Base-by-base conservation (phyloP, 2,329 filamentous ascomycete genomes). In the Sporothrix schenckii region DNA sequence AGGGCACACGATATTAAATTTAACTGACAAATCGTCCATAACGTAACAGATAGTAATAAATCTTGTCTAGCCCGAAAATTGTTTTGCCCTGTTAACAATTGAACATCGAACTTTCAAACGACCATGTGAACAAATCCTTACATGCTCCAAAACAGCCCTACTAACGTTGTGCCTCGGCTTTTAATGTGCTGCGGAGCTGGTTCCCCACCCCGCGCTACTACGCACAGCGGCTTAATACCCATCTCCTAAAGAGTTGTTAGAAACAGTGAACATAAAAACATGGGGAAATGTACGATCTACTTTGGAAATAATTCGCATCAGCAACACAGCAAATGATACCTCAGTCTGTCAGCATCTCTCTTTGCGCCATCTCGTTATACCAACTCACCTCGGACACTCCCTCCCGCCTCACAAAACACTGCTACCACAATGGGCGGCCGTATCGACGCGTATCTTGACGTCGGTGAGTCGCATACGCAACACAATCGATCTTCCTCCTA, bases 401-500 rank as follows among this genome's bases (percentile, higher is more conserved):
- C 21, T 11, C 58, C n/a, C 19, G 19, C 24, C 58, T 19, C 13
- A 27, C n/a, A 63, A 44, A 16, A 21, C 4, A 49, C 4, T n/a
- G 16, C 21, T 21, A 27, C 16, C 27, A 70, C 16, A 30, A 74
- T 74, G 73, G 72, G 73, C 16, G 73, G 69, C 56, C 73, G 69
- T n/a, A 74, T 74, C 39, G 71, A 74, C n/a, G 70, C 49, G 66
- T 92, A 91, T 76, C 73, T 92, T 69, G 90, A 92, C 79, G 85
- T 89, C 76, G 86, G 89, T 91, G 80, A 72, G 83, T 75, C n/a
- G 13, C 6, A 41, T 9, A 7, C 14, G 6, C 63, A 54, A 47
- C 73, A 61, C 34, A 21, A 16, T 1, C 14, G 16, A 16, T 21
- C 49, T 24, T 27, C n/a, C 39, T 7, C 7, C 39, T 16, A 2